A percentile compares a stretch with the other conserved stretches of the same genome.
phyloP scores from a whole-genome alignment of 176 grass and related monocot genomes.

The Oryza officinalis region DNA sequence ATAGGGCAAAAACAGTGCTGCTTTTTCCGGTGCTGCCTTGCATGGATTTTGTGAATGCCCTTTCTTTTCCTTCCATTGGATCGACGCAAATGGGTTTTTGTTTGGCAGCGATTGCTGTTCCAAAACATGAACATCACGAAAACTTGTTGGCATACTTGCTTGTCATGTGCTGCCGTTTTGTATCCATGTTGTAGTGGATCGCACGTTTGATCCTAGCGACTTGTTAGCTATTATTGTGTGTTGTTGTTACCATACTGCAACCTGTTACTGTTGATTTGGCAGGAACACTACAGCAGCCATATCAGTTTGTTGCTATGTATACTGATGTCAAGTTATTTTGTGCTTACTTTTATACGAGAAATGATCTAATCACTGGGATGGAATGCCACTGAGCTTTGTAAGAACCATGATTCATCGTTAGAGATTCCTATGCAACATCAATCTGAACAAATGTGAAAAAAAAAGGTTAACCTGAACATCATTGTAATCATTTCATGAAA shows the following conservation, averaged over 20 bases:
- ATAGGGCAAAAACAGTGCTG: slow-evolving; percentile 35
- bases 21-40: slow-evolving; percentile 44
- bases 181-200: background rate
- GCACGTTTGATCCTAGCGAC: background rate
- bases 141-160: slow-evolving; percentile 15
- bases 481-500: background rate
- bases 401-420: background rate
- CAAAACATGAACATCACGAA: slow-evolving; percentile 19
- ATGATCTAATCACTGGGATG: background rate
- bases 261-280: background rate
- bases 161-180: background rate
- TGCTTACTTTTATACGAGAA: background rate
- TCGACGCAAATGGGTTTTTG: slow-evolving; percentile 24
- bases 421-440: background rate
- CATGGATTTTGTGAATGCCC: slow-evolving; percentile 48
- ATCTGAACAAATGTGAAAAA: background rate
- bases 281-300: background rate
- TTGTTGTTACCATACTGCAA: background rate
- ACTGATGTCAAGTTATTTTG: background rate
- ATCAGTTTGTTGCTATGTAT: background rate
- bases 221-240: background rate
- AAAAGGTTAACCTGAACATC: background rate
- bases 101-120: slow-evolving; percentile 32
- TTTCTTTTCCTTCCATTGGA: slow-evolving; percentile 6
- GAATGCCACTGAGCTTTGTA: background rate